Conservation (phyloP, 306 rosid genomes). For the Rosa multiflora region DNA sequence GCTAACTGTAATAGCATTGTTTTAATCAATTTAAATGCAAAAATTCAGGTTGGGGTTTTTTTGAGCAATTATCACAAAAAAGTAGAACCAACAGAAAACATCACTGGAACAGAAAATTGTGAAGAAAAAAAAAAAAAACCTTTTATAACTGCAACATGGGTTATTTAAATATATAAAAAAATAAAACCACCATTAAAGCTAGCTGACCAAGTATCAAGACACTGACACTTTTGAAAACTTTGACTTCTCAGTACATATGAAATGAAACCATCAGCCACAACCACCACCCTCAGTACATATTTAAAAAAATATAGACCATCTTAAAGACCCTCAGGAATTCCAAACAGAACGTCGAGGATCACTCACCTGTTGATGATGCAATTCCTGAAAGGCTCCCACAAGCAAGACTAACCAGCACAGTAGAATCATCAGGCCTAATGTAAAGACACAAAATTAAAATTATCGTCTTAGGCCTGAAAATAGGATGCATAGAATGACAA, state of each 20-base stretch:
- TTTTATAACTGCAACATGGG: neutral
- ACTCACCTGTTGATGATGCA: conserved; percentile 96
- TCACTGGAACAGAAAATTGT: neutral
- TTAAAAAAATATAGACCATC: conserved; percentile 5
- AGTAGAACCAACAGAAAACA: conserved; percentile 4
- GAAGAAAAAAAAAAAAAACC: neutral
- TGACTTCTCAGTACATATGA: neutral
- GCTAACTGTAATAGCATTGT: conserved; percentile 29
- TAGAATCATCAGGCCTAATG: conserved; percentile 76
- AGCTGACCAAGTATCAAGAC: conserved; percentile 13
- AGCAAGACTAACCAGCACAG: conserved; percentile 67
- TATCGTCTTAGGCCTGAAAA: neutral
- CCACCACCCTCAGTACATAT: neutral
- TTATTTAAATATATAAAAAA: neutral
- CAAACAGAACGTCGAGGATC: conserved; percentile 30
- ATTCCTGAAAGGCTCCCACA: conserved; percentile 98
- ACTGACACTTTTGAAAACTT: conserved; percentile 15
- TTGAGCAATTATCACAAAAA: conserved; percentile 23
- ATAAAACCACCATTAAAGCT: neutral
- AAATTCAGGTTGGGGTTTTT: conserved; percentile 18
- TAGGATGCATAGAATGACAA: conserved; percentile 9
- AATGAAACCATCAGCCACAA: conserved; percentile 18
- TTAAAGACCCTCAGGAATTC: conserved; percentile 2
- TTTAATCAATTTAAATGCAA: conserved; percentile 29
- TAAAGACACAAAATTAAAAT: conserved; percentile 18